Evolutionary conservation across 345 rosid species (phyloP), one percentile per base, ranked within the genome.

Genomic region (Erysimum cheiranthoides): DNA sequence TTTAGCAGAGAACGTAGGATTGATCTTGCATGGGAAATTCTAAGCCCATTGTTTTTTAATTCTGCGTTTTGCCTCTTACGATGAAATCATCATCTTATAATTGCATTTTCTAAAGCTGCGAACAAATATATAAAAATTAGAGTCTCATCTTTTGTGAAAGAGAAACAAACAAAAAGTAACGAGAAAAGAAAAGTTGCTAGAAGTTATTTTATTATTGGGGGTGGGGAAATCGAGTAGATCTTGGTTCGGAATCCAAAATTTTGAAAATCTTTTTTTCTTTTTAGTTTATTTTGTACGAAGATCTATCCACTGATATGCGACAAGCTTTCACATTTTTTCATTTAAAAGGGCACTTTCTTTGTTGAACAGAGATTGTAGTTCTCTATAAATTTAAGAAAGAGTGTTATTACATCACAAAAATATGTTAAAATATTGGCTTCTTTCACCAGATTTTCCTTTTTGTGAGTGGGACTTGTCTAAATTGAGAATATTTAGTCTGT

Each of bases 41-140:
- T 27, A 27, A 59, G 17, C 54, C 39, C 1, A 21, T 8, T 50
- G 12, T 77, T 46, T 42, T 39, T 65, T 31, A 40, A 40, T 27
- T 82, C 53, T 86, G 79, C 39, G 49, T 71, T 74, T 43, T 84
- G 71, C 87, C 25, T 76, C 83, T 75, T 81, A 84, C 93, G 71
- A 57, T 52, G 82, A 88, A 84, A 92, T 90, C 93, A 90, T 90
- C 77, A 80, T 87, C 88, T 84, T 88, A 84, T 92, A 78, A 90
- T 90, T 86, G 86, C 85, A 43, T 73, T 82, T 70, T 40, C 40
- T 67, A 80, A 79, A 78, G 81, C 74, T 78, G 81, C 69, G 1
- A 66, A 67, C 68, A 77, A 38, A 31, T 57, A 16, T 63, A 51
- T 52, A 69, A 61, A 61, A 52, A 51, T 14, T 14, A 61, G 27